Percentiles rank a stretch among this genome's conserved stretches.
Conservation (phyloP, 192 early-diverging fungal genomes). For the Coemansia sp. region DNA sequence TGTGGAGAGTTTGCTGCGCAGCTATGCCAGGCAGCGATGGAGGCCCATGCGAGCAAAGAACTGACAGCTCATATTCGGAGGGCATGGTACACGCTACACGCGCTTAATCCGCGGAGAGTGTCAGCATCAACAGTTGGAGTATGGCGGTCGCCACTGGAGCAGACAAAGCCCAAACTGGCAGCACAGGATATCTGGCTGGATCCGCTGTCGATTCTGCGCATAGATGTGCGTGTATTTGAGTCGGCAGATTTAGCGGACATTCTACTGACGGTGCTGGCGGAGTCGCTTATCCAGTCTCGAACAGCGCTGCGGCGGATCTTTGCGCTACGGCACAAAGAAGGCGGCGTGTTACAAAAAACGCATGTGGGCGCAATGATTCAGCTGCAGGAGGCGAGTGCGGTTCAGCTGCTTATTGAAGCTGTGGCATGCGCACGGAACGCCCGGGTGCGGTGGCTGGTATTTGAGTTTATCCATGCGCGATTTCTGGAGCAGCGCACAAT, state of each 20-base stretch:
- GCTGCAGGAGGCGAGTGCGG: slow-evolving; percentile 57
- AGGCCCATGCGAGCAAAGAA: slow-evolving; percentile 4
- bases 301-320: slow-evolving; percentile 47
- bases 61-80: slow-evolving; percentile 31
- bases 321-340: slow-evolving; percentile 26
- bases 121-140: slow-evolving; percentile 32
- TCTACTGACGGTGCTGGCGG: slow-evolving; percentile 36
- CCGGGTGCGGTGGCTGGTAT: slow-evolving; percentile 39
- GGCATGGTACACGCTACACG: slow-evolving; percentile 42
- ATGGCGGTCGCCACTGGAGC: slow-evolving; percentile 28
- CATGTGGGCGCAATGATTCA: slow-evolving; percentile 55
- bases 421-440: slow-evolving; percentile 8
- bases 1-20: slow-evolving; percentile 24
- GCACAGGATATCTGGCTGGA: slow-evolving; percentile 58
- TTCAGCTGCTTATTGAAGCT: slow-evolving; percentile 59
- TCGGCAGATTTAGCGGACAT: slow-evolving; percentile 44
- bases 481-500: slow-evolving; percentile 61
- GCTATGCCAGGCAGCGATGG: slow-evolving; percentile 24
- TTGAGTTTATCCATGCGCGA: slow-evolving; percentile 59
- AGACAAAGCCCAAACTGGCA: slow-evolving; percentile 28
- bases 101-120: slow-evolving; percentile 37
- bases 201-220: slow-evolving; percentile 58
- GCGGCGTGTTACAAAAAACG: slow-evolving; percentile 21
- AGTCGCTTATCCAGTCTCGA: slow-evolving; percentile 52
- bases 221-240: slow-evolving; percentile 57